These are phyloP conservation scores for Globisporangium emineosum DNA, from an alignment of 352 stramenopile species.

Conservation along the genomic window DNA sequence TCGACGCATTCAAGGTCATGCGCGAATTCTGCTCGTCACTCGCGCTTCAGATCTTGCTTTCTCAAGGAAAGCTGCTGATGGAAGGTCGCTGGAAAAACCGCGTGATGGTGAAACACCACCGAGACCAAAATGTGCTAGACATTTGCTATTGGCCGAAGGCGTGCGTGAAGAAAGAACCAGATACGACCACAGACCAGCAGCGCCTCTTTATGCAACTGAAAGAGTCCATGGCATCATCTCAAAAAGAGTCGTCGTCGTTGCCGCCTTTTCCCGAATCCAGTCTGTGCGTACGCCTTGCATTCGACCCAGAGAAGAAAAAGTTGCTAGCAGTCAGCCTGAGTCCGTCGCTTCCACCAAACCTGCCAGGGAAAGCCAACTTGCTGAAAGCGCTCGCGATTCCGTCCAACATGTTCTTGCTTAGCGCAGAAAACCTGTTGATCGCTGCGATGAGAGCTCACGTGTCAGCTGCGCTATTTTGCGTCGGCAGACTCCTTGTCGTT, in stretches of 20 bases:
- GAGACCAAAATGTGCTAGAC: constrained; percentile 74
- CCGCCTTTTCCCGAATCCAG: constrained; percentile 63
- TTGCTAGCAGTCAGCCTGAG: constrained; percentile 60
- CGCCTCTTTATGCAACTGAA: constrained; percentile 54
- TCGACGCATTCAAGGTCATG: constrained; percentile 81
- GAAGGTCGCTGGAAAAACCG: constrained; percentile 80
- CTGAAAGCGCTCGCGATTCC: constrained; percentile 62
- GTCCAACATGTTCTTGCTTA: constrained; percentile 77
- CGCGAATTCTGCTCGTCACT: constrained; percentile 80
- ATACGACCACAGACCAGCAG: constrained; percentile 58
- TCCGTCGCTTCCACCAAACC: constrained; percentile 61
- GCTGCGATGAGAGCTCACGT: constrained; percentile 76
- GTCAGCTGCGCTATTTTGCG: constrained; percentile 63
- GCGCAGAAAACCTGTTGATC: constrained; percentile 71
- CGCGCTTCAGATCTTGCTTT: constrained; percentile 69
- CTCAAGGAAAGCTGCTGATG: constrained; percentile 74
- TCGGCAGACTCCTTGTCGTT: constrained; percentile 67
- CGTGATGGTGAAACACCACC: constrained; percentile 75
- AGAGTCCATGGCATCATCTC: constrained; percentile 25
- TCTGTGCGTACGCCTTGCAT: constrained; percentile 63
- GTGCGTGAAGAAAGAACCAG: constrained; percentile 52
- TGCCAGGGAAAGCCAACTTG: constrained; percentile 48
- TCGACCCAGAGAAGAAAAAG: constrained; percentile 57
- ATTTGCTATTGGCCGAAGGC: constrained; percentile 83
- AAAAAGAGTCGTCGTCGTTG: constrained; percentile 19